Evolutionary conservation across 192 early-diverging fungal genomes (phyloP), one percentile per base, ranked within the genome.

Genomic region (Coemansia sp.): DNA sequence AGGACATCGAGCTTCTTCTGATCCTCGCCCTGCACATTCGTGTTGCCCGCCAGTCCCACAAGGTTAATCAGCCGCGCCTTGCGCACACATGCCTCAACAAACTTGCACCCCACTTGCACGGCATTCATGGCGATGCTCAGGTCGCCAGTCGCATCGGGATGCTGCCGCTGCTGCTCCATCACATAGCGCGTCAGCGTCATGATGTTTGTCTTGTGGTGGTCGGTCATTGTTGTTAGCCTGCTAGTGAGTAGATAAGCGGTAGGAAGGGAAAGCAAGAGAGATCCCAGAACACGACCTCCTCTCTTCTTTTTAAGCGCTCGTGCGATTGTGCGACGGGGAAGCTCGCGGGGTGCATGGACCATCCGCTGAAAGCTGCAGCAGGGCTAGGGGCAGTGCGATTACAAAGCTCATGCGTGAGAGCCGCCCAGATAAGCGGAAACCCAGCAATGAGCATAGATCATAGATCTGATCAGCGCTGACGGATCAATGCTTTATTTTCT

Each of bases 1-100:
- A 99, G 85, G 26, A 97, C 91, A 72, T 99, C 96, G 36, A 99
- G 86, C 83, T 99, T 99, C 85, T 99, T 95, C 73, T 92, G 89
- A 66, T 93, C 93, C 76, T 99, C 95, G 58, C 90, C 90, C 78
- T 96, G 94, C 37, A 99, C 87, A 78, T 99, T 99, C 11, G 87
- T 87, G 67, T 85, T 82, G 48, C 93, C 94, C 3, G 95, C 91
- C 8, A 95, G 85, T 48, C 96, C 96, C 34, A 93, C 88, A 92
- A 99, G 88, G 85, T 96, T 95, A 73, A 99, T 85, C 20, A 99
- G 87, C 65, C 95, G 90, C 55, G 97, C 95, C 85, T 97, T 95
- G 68, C 94, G 88, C 67, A 99, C 95, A 59, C 94, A 95, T 58
- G 95, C 91, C 66, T 94, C 92, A 60, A 99, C 95, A 81, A 95